These are phyloP conservation scores for Coemansia pectinata DNA, from an alignment of 192 early-diverging fungal species.

Conservation along the genomic window DNA sequence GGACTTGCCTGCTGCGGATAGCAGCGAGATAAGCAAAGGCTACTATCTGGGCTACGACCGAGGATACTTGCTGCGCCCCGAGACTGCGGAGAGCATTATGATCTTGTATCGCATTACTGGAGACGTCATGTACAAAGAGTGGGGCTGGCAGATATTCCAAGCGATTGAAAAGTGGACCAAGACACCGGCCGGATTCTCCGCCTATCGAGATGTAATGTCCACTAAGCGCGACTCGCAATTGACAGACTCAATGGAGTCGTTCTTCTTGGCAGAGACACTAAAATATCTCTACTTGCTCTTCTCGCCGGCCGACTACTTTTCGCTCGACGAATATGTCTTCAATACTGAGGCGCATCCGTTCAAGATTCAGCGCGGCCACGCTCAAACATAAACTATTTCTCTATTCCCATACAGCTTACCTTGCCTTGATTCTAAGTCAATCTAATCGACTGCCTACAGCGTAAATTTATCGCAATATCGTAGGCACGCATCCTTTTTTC, in stretches of 20 bases:
- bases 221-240: constrained; percentile 21
- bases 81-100: constrained; percentile 90
- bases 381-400: background rate
- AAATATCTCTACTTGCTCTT: constrained; percentile 94
- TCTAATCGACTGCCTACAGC: background rate
- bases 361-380: constrained; percentile 51
- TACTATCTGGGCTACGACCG: constrained; percentile 53
- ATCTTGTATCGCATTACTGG: constrained; percentile 84
- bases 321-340: constrained; percentile 85
- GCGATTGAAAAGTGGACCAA: constrained; percentile 79
- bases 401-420: background rate
- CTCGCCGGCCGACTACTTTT: constrained; percentile 62
- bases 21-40: constrained; percentile 25
- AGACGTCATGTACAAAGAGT: constrained; percentile 66
- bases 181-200: constrained; percentile 64
- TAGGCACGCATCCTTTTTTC: no score
- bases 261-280: constrained; percentile 83
- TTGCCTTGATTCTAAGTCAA: background rate
- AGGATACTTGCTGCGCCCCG: constrained; percentile 61
- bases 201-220: constrained; percentile 53
- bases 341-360: constrained; percentile 96
- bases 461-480: background rate
- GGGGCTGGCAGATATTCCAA: constrained; percentile 86
- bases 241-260: constrained; percentile 57
- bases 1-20: constrained; percentile 6